Evolutionary conservation across 345 rosid species (phyloP).

Genomic region (Dipteronia dyeriana): DNA sequence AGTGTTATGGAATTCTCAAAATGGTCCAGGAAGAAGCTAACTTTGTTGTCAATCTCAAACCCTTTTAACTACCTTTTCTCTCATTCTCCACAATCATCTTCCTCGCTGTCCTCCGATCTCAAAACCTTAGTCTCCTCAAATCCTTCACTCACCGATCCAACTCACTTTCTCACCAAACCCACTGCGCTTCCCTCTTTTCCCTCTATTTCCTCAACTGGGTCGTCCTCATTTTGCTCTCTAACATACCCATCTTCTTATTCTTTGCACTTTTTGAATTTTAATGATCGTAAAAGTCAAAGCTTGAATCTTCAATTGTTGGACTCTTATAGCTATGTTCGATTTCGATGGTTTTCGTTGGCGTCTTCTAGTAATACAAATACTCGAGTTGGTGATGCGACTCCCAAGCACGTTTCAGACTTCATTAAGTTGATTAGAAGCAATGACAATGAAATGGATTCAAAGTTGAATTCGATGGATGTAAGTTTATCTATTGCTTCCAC

Average conservation of each 20-base stretch:
- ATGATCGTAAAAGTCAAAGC: neutral
- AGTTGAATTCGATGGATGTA: slow-evolving; percentile 34
- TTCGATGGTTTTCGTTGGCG: slow-evolving; percentile 8
- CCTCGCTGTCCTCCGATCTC: neutral
- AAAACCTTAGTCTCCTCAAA: slow-evolving; percentile 8
- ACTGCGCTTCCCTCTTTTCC: neutral
- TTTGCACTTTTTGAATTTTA: neutral
- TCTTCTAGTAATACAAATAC: neutral
- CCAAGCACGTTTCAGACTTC: slow-evolving; percentile 22
- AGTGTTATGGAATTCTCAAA: slow-evolving; percentile 14
- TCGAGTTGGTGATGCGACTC: neutral
- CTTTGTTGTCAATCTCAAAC: slow-evolving; percentile 10
- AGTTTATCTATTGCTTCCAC: slow-evolving; percentile 33
- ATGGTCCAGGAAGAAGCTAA: neutral
- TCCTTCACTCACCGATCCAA: neutral
- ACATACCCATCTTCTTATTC: neutral
- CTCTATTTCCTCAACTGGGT: slow-evolving; percentile 8
- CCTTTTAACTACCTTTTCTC: neutral
- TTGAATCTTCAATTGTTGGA: neutral
- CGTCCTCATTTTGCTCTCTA: neutral
- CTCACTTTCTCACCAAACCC: slow-evolving; percentile 6
- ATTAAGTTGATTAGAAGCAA: slow-evolving; percentile 33
- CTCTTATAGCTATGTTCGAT: neutral
- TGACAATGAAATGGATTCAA: slow-evolving; percentile 30
- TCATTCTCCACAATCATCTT: neutral